Base-by-base conservation (phyloP, 306 rosid species). In the Cucurbita moschata region DNA sequence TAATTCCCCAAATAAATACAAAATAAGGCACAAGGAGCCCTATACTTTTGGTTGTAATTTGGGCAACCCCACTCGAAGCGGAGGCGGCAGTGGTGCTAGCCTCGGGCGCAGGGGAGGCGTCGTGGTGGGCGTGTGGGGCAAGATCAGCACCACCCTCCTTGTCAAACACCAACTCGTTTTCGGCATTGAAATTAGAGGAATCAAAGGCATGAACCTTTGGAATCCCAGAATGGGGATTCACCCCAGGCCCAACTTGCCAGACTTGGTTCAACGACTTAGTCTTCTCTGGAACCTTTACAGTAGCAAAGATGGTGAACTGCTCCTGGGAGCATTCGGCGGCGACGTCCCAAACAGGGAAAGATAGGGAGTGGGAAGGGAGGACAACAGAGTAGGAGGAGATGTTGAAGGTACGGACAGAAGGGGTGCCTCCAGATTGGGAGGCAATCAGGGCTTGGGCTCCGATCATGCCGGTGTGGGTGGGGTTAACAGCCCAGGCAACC, bases 401-500 rank as follows among this genome's bases (percentile, higher is more conserved):
- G 77, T 86, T 87, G 80, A 54, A 87, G 21, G 81, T 77, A 30
- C 19, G 19, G 19, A 82, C 70, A 9, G 44, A 5, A 35, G 75
- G 26, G 16, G 61, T 1, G 49, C 57, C 78, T 50, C 68, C n/a
- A 0, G 38, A 1, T 4, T 76, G 75, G 78, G 19, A 57, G 16
- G 97, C 91, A 10, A 94, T 5, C 6, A 94, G 35, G 10, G 97
- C 78, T 26, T 89, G 87, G 0, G 91, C 7, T 0, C 97, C 96
- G 0, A 1, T 0, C 99, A 94, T 94, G 44, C 78, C 79, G 10
- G 57, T 59, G 7, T 54, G 74, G 64, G 80, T 59, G 38, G 90
- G 96, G 75, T 94, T 94, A 38, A 94, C 63, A 1, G 83, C 96
- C 99, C 99, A 94, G n/a, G 90, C 44, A 9, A 86, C 86, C 91